Percentiles rank a stretch among this genome's conserved stretches.
Evolutionary conservation across 2,329 filamentous ascomycete species (phyloP).

Genomic region (Blastomyces parvus): DNA sequence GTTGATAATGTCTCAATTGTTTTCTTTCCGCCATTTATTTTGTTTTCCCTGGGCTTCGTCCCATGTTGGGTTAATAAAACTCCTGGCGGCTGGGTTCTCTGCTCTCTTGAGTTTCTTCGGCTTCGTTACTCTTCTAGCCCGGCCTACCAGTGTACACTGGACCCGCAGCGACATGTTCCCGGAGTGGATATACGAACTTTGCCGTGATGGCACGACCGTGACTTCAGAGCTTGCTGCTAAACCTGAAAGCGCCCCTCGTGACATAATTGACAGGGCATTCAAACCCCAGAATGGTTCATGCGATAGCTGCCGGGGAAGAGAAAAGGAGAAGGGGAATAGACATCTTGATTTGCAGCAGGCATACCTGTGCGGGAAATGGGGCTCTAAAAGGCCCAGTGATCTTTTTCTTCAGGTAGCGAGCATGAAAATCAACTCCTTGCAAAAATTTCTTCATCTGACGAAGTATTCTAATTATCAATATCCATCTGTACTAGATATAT

Average conservation of each 20-base stretch:
- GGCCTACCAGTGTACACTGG: slow-evolving; percentile 16
- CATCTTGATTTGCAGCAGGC: slow-evolving; percentile 43
- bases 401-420: slow-evolving; percentile 51
- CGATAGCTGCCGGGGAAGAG: not conserved
- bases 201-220: slow-evolving; percentile 46
- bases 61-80: not conserved
- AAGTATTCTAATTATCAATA: not conserved
- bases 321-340: not conserved
- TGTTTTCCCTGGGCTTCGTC: not conserved
- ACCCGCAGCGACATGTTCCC: slow-evolving; percentile 29
- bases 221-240: slow-evolving; percentile 48
- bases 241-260: slow-evolving; percentile 43
- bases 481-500: slow-evolving; percentile 46
- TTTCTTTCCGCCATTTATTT: not conserved
- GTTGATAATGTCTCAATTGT: not conserved
- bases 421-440: not conserved
- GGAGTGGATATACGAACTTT: slow-evolving; percentile 44
- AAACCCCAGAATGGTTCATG: slow-evolving; percentile 21
- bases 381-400: slow-evolving; percentile 51
- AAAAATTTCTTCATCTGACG: not conserved
- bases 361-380: slow-evolving; percentile 58
- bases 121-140: slow-evolving; percentile 8
- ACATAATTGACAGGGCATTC: slow-evolving; percentile 51
- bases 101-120: slow-evolving; percentile 6
- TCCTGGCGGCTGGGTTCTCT: not conserved